Evolutionary conservation across 176 grass and related monocot species (phyloP).

Genomic region (Aegilops tauschii): DNA sequence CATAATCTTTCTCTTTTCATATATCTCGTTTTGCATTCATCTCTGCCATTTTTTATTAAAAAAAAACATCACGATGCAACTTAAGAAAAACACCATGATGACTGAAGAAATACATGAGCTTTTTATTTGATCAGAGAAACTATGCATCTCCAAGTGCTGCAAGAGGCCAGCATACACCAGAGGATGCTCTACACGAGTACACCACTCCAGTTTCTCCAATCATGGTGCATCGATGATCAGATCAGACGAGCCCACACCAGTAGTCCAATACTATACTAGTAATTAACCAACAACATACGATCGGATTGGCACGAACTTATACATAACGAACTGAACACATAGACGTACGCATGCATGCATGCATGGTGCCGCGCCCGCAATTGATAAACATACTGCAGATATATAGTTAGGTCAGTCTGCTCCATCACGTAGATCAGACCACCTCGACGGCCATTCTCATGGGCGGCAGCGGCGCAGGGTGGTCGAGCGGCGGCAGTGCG

Average conservation of each 20-base stretch:
- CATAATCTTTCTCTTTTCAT: too few relatives aligned
- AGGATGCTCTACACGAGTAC: background rate
- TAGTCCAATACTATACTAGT: background rate
- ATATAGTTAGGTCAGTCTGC: constrained; percentile 11
- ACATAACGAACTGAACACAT: background rate
- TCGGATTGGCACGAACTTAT: background rate
- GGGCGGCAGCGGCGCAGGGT: background rate
- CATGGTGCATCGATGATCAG: background rate
- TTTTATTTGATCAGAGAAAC: background rate
- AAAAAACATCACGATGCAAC: background rate
- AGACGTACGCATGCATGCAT: background rate
- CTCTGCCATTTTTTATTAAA: too few relatives aligned
- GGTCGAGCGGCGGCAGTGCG: background rate
- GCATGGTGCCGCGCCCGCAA: background rate
- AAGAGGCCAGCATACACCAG: background rate
- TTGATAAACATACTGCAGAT: background rate
- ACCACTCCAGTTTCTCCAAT: background rate
- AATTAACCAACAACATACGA: background rate
- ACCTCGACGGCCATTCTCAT: constrained; percentile 30
- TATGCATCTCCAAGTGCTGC: background rate
- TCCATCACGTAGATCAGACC: constrained; percentile 14
- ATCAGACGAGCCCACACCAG: background rate
- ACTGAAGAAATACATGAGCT: background rate
- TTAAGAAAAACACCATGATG: background rate
- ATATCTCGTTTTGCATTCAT: too few relatives aligned